Evolutionary conservation across 2,329 filamentous ascomycete species (phyloP).

Genomic region (Neofusicoccum sp.): DNA sequence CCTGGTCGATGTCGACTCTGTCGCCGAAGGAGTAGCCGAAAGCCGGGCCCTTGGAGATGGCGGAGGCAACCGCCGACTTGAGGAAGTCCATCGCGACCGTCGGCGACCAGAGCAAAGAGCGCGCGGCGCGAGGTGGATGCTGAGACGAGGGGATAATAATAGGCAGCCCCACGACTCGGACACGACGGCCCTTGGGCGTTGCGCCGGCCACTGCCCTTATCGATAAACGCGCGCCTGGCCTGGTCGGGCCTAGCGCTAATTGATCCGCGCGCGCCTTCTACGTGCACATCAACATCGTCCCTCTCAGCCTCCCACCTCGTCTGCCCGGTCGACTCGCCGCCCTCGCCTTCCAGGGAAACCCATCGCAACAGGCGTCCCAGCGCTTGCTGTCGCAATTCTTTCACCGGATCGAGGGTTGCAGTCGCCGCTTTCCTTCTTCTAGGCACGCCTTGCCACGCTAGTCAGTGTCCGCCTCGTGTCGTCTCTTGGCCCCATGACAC

Average conservation of each 20-base stretch:
- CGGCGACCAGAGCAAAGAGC: background rate
- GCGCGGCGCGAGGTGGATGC: background rate
- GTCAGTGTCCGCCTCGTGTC: constrained; percentile 2
- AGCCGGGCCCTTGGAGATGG: constrained; percentile 90
- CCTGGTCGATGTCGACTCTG: constrained; percentile 86
- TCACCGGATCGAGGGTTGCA: background rate
- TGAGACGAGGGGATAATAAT: constrained; percentile 3
- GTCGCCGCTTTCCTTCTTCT: background rate
- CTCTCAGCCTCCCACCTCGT: background rate
- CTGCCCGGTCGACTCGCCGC: background rate
- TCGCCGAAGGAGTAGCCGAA: constrained; percentile 95
- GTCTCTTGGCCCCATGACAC: background rate
- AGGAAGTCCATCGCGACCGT: constrained; percentile 82
- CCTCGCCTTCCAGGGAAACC: background rate
- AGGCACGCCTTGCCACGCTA: constrained; percentile 2
- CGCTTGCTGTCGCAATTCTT: background rate
- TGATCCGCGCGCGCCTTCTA: constrained; percentile 15
- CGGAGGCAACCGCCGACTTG: constrained; percentile 95
- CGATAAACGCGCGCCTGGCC: constrained; percentile 3
- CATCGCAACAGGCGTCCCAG: background rate
- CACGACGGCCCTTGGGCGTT: constrained; percentile 1
- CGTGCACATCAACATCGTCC: constrained; percentile 2
- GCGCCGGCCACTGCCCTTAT: background rate
- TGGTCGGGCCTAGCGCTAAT: background rate
- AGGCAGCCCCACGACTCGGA: constrained; percentile 12